phyloP scores from a whole-genome alignment of 208 protist species.

The Trypanosoma theileri region DNA sequence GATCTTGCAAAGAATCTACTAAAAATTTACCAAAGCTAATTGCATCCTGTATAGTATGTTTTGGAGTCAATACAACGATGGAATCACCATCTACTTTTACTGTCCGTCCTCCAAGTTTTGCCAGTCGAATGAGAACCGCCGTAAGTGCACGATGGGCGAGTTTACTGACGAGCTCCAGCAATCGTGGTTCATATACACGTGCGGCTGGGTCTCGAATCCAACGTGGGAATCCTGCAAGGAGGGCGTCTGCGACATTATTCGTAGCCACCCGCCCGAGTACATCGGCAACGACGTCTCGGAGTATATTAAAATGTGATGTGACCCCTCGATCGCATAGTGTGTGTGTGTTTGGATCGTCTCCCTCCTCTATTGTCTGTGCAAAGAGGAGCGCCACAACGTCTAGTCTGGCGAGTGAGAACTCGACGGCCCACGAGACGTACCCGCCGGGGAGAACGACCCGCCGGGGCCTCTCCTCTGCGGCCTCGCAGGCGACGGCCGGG shows the following conservation, averaged over 20 bases:
- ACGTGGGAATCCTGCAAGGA: conserved; percentile 78
- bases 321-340: conserved; percentile 80
- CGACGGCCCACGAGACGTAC: conserved; percentile 80
- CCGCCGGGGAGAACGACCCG: conserved; percentile 82
- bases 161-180: conserved; percentile 72
- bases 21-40: conserved; percentile 78
- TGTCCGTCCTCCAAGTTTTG: conserved; percentile 81
- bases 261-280: conserved; percentile 71
- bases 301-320: conserved; percentile 87
- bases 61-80: conserved; percentile 77
- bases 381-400: conserved; percentile 89
- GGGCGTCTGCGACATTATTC: conserved; percentile 60
- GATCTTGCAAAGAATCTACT: conserved; percentile 73
- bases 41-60: conserved; percentile 76
- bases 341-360: conserved; percentile 74
- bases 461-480: conserved; percentile 73
- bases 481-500: conserved; percentile 64
- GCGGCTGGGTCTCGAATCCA: conserved; percentile 86
- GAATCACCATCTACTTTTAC: conserved; percentile 77
- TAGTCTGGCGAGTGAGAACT: conserved; percentile 82
- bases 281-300: conserved; percentile 86
- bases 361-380: conserved; percentile 88
- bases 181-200: conserved; percentile 78
- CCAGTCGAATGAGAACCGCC: conserved; percentile 70
- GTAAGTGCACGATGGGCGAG: conserved; percentile 83